Base-by-base conservation (phyloP, 768 basidiomycete species). In the Russula sp. region DNA sequence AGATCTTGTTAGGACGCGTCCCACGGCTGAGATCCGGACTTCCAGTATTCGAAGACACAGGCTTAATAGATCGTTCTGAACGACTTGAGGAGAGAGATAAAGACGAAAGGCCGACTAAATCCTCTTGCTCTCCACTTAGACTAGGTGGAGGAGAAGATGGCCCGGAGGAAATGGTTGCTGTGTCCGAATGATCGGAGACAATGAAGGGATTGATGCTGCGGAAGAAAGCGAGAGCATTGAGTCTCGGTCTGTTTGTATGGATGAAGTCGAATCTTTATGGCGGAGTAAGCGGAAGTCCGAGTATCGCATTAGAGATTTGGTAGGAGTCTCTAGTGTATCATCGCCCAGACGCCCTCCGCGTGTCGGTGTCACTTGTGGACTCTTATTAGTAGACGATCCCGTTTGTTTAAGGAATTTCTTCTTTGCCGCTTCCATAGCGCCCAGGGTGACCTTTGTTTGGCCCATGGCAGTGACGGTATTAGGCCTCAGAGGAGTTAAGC, bases 391-490 rank as follows among this genome's bases (percentile, higher is more conserved):
- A 67, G 76, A 73, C 10, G 76, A 69, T 26, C 65, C 55, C 2
- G 66, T 68, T 67, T 74, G 76, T 54, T 71, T 72, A 58, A 84
- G 72, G 67, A 86, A 81, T 46, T 84, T 76, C 68, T 75, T 78
- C 73, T 86, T 88, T 83, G 87, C 84, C 69, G 85, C 82, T 71
- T 86, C 81, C 52, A 86, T 76, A 2, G 84, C 83, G 26, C 84
- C 82, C 30, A 75, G 71, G 7, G 80, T 80, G 8, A 79, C 77
- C 69, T 63, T 71, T n/a, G 30, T 61, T 30, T 69, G 62, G 22
- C 30, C 56, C 48, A 44, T 59, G 10, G 54, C 52, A 16, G 22
- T 32, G 28, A 14, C n/a, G 2, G 30, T 8, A 48, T 34, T 62
- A 36, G 50, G 38, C 40, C 42, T 61, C 1, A 48, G 24, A 36